phyloP scores from a whole-genome alignment of 441 rosid genomes.

The Mallotus japonicus region DNA sequence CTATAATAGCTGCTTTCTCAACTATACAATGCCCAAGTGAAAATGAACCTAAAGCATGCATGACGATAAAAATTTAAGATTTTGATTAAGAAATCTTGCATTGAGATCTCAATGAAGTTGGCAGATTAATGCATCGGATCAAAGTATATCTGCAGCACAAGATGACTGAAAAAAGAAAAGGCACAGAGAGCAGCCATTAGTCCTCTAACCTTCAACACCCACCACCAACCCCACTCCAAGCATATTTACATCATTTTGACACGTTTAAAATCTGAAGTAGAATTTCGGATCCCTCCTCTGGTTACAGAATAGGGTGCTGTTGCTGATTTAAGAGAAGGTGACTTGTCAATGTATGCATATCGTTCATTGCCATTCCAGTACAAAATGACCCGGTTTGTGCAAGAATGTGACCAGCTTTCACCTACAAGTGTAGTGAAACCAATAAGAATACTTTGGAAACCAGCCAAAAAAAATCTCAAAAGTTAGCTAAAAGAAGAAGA shows the following conservation, averaged over 20 bases:
- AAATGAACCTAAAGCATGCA: too few species aligned
- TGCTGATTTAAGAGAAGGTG: constrained; percentile 80
- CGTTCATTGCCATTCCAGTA: constrained; percentile 88
- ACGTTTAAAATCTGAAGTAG: constrained; percentile 55
- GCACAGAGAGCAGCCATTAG: too few species aligned
- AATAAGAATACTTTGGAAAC: neutral
- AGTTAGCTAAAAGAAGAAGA: constrained; percentile 5
- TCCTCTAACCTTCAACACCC: too few species aligned
- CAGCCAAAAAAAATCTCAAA: neutral
- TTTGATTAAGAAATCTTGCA: too few species aligned
- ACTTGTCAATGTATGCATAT: constrained; percentile 75
- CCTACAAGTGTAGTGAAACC: constrained; percentile 42
- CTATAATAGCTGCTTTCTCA: too few species aligned
- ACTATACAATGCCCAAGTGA: too few species aligned
- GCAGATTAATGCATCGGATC: too few species aligned
- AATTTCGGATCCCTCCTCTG: constrained; percentile 64
- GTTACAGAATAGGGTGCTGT: constrained; percentile 78
- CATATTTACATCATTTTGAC: constrained; percentile 52
- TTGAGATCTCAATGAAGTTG: too few species aligned
- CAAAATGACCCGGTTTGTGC: constrained; percentile 78
- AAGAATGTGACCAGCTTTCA: constrained; percentile 95
- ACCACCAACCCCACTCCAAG: neutral
- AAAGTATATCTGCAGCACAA: too few species aligned
- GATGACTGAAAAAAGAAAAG: too few species aligned
- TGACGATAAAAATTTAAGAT: too few species aligned